phyloP scores from a whole-genome alignment of 768 basidiomycete species.

The Russula abietina region DNA sequence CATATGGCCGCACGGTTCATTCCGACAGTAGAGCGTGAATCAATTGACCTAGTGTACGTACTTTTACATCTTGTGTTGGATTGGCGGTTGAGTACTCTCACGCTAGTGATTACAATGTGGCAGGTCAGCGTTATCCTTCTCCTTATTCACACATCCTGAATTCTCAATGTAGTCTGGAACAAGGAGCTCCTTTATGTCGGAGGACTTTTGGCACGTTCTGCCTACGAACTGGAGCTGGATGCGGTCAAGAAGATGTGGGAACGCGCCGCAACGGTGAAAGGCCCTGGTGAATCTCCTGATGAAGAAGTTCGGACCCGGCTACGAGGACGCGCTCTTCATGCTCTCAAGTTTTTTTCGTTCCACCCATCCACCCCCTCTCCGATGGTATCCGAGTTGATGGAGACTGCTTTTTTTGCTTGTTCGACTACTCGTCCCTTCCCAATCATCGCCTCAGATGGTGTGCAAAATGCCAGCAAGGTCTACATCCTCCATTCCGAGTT shows the following conservation, averaged over 20 bases:
- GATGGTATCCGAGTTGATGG: conserved; percentile 65
- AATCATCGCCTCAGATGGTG: conserved; percentile 70
- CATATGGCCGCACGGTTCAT: conserved; percentile 81
- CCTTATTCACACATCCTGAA: no score
- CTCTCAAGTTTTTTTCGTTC: conserved; percentile 87
- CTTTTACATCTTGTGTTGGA: conserved; percentile 1
- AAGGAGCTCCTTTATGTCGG: no score
- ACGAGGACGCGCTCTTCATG: conserved; percentile 61
- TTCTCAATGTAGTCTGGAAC: no score
- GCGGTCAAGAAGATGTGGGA: no score
- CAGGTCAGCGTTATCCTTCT: no score
- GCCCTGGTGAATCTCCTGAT: no score
- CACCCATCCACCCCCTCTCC: conserved; percentile 79
- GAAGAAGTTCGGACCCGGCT: no score
- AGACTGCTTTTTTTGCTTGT: conserved; percentile 74
- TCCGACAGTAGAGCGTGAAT: conserved; percentile 93
- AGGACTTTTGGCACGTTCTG: no score
- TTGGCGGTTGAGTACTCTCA: neutral
- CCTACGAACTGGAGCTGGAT: no score
- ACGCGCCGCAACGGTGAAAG: no score
- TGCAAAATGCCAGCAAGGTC: conserved; percentile 58
- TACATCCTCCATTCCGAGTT: conserved; percentile 70
- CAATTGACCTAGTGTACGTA: conserved; percentile 76
- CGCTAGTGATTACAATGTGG: conserved; percentile 71
- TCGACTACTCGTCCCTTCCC: conserved; percentile 47